Conservation (phyloP, 805 yeast genomes). For the Wilhelminamyces savonicus region DNA sequence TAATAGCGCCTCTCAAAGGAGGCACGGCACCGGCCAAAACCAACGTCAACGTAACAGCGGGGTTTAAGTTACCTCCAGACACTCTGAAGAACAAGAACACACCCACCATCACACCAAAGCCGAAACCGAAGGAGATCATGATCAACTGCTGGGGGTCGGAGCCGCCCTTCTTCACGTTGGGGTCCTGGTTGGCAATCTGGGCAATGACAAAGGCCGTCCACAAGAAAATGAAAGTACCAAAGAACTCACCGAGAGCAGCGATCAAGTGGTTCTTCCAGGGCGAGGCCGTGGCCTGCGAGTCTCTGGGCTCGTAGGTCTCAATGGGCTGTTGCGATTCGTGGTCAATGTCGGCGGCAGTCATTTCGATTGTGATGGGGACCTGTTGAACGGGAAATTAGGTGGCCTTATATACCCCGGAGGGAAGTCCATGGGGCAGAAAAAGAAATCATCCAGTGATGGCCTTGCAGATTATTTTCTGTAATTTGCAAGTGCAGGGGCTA, state of each 20-base stretch:
- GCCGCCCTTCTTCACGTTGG: constrained; percentile 24
- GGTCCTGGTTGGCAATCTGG: constrained; percentile 68
- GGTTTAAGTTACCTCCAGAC: constrained; percentile 87
- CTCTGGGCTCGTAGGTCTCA: constrained; percentile 21
- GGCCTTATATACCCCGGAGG: too few species aligned
- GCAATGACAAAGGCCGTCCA: constrained; percentile 82
- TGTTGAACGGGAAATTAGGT: constrained; percentile 1
- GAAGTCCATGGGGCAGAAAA: too few species aligned
- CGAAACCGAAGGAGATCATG: constrained; percentile 83
- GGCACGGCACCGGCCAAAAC: constrained; percentile 69
- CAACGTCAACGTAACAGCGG: constrained; percentile 75
- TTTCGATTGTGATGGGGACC: not conserved
- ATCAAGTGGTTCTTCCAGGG: constrained; percentile 47
- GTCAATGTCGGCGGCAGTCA: constrained; percentile 18
- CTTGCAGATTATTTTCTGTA: constrained; percentile 1
- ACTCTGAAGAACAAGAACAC: constrained; percentile 66
- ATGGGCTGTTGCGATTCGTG: constrained; percentile 21
- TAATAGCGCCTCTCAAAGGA: constrained; percentile 61
- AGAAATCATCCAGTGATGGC: not conserved
- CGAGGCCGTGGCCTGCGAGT: constrained; percentile 9
- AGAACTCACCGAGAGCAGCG: constrained; percentile 75
- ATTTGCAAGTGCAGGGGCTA: too few species aligned
- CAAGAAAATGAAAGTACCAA: constrained; percentile 79
- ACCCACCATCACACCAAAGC: constrained; percentile 74
- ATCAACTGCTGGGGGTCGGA: constrained; percentile 62